Evolutionary conservation across 1,284 basidiomycete genomes (phyloP).

Genomic region (Rhodotorula sp.): DNA sequence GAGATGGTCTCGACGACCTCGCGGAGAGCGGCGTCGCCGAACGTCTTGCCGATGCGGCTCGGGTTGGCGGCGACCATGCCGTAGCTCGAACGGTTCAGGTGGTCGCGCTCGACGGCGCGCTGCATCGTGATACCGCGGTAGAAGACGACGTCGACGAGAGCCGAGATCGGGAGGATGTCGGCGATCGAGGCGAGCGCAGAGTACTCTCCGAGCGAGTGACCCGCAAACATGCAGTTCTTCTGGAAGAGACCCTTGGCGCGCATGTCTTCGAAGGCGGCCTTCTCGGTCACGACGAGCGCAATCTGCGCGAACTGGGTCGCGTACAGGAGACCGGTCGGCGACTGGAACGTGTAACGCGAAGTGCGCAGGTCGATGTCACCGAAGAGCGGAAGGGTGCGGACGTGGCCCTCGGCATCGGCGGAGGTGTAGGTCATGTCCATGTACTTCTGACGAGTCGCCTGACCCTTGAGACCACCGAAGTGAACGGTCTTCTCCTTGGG

Average conservation of each 20-base stretch:
- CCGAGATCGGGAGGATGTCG: slow-evolving; percentile 88
- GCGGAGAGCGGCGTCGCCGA: slow-evolving; percentile 80
- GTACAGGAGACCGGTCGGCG: slow-evolving; percentile 89
- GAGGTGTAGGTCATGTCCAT: slow-evolving; percentile 99
- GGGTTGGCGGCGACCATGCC: slow-evolving; percentile 99
- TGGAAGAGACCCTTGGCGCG: slow-evolving; percentile 92
- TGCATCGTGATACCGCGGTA: slow-evolving; percentile 99
- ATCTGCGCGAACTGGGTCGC: slow-evolving; percentile 99
- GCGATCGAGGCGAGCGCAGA: slow-evolving; percentile 96
- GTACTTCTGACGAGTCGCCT: slow-evolving; percentile 94
- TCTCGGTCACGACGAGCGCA: slow-evolving; percentile 91
- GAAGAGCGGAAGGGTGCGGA: slow-evolving; percentile 91
- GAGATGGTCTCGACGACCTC: slow-evolving; percentile 93
- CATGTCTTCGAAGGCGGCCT: slow-evolving; percentile 95
- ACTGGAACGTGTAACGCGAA: slow-evolving; percentile 93
- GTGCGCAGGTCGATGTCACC: slow-evolving; percentile 77
- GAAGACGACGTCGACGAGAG: slow-evolving; percentile 91
- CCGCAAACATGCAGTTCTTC: slow-evolving; percentile 86
- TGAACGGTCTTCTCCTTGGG: slow-evolving; percentile 97
- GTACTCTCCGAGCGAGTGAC: slow-evolving; percentile 97
- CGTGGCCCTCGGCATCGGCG: slow-evolving; percentile 88
- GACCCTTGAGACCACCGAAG: slow-evolving; percentile 98
- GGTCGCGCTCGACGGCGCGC: slow-evolving; percentile 91
- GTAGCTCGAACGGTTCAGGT: slow-evolving; percentile 88
- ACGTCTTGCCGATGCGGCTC: slow-evolving; percentile 86